Base-by-base conservation (phyloP, 2,329 filamentous ascomycete genomes). In the Penicillium sp. region DNA sequence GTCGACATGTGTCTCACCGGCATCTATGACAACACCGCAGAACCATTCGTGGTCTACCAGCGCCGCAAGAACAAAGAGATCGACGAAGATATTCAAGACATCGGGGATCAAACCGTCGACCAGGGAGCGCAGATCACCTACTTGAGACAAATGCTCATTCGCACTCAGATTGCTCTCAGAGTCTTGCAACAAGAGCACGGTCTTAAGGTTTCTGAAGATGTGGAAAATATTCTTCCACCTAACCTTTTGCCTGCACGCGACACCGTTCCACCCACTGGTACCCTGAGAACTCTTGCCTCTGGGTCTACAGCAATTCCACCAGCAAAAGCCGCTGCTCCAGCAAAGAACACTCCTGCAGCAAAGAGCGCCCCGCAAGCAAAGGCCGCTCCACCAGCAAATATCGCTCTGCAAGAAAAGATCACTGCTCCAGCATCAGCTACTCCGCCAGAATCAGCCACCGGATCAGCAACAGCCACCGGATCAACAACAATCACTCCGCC, bases 31-130 rank as follows among this genome's bases (percentile, higher is more conserved):
- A 45, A 45, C 12, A 35, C 50, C 21, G 27, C 19, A 9, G 39
- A 53, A 17, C 15, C 39, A 12, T 56, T 64, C 35, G 53, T 60
- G 17, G 55, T 45, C 7, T 47, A 53, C 17, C 61, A 63, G 8
- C 36, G 33, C 1, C 49, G 53, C 21, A 62, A 55, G 44, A 60
- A 59, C 6, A 19, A 23, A 1, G 53, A 58, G 21, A 50, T 66
- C 3, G 56, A 62, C 13, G 43, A 10, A 8, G 61, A 65, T 12
- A n/a, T 48, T 1, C 19, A 48, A 7, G 45, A 48, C 19, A 35
- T 48, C 21, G 45, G 45, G 3, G 15, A 23, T 15, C 2, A n/a
- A 4, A 35, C 31, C 5, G 15, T n/a, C 4, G 15, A 35, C 2
- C 19, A 23, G 1, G 13, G 8, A 12, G n/a, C 13, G 13, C 19